Evolutionary conservation across 73 alveolate genomes (phyloP), one percentile per base, ranked within the genome.

Genomic region (Halteria grandinella): DNA sequence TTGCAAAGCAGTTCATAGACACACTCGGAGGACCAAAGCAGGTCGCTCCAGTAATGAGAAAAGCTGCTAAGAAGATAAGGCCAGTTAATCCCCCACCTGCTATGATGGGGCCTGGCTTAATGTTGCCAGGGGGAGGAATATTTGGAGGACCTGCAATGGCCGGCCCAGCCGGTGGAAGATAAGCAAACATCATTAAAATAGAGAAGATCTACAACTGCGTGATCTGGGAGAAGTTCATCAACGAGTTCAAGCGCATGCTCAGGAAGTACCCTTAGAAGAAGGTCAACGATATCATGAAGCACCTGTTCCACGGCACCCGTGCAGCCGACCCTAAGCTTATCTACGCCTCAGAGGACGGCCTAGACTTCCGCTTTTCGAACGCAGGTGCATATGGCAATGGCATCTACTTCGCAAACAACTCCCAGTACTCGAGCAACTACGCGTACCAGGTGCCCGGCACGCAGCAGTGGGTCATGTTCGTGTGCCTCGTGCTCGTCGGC

Each of bases 381-480:
- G 49, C 32, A 53, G 90, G 90, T 6, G 52, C 55, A 34, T 79
- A 73, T 75, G 90, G 90, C 10, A 50, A 51, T 5, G 90, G 85
- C 7, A 52, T 70, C 14, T 79, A 79, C 49, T 79, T 79, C 47
- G 90, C 90, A 0, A 40, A 70, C 48, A 70, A 70, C 36, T 47
- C 85, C 1, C 0, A 4, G 2, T 79, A 79, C 53, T 70, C 85
- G 39, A 0, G 20, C 24, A 10, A 34, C n/a, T 41, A 23, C 18
- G 49, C 57, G 18, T 23, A 62, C 41, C 6, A 6, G 28, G 20
- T 6, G 21, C 21, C 58, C 2, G 41, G 5, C 47, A 36, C 5
- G 47, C 47, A 7, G n/a, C n/a, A 36, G 47, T 7, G 47, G 5
- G n/a, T 7, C n/a, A 36, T 36, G n/a, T 36, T 36, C 47, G n/a